Evolutionary conservation across 2,329 filamentous ascomycete species (phyloP).

Genomic region (Daldinia eschscholtzii): DNA sequence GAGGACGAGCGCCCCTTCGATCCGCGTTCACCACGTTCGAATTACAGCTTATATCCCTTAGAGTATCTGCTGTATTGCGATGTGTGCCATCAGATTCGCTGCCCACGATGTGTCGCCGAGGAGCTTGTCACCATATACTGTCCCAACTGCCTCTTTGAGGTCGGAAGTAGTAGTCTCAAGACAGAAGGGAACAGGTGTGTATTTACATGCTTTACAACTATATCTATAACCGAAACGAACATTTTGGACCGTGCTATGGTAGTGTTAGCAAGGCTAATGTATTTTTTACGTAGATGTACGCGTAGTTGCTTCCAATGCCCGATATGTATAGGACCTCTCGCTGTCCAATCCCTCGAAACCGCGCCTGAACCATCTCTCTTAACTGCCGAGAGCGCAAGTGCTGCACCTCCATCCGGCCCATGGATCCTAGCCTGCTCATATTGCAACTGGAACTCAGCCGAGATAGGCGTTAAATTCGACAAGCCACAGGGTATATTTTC

Average conservation of each 20-base stretch:
- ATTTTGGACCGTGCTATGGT: not conserved
- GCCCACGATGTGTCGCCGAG: conserved; percentile 89
- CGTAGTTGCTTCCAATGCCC: conserved; percentile 97
- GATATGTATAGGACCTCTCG: conserved; percentile 83
- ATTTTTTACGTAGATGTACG: conserved; percentile 73
- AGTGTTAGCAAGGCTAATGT: conserved; percentile 14
- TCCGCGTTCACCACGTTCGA: conserved; percentile 84
- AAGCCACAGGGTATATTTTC: conserved; percentile 87
- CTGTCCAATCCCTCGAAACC: conserved; percentile 77
- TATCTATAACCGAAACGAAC: too few relatives aligned
- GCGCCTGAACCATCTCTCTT: conserved; percentile 61
- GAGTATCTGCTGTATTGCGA: conserved; percentile 97
- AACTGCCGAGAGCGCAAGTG: conserved; percentile 57
- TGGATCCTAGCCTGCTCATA: conserved; percentile 89
- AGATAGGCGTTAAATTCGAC: conserved; percentile 91
- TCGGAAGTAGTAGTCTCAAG: conserved; percentile 91
- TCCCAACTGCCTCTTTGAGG: conserved; percentile 94
- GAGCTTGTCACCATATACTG: conserved; percentile 97
- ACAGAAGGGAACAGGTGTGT: conserved; percentile 90
- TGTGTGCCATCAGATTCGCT: conserved; percentile 96
- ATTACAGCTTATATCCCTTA: conserved; percentile 92
- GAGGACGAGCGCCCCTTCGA: conserved; percentile 82
- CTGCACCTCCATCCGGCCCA: conserved; percentile 60
- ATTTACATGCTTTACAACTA: conserved; percentile 7
- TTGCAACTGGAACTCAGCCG: conserved; percentile 91